Evolutionary conservation across 257 asterid species (phyloP).

Genomic region (Orobanche coerulescens): DNA sequence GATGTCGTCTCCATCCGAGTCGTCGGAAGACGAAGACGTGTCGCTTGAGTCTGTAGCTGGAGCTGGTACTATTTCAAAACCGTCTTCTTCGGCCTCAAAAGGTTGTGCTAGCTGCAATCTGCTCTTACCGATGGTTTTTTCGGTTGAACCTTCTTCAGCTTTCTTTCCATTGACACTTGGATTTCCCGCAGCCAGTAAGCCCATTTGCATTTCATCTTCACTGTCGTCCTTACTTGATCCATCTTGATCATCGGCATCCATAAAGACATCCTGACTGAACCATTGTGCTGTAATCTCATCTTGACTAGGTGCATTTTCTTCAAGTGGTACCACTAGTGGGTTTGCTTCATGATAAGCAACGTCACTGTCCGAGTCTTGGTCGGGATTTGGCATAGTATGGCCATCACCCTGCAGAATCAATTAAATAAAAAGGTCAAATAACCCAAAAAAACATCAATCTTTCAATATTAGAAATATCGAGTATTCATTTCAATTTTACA

Average conservation of each 20-base stretch:
- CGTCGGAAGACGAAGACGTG: slow-evolving; percentile 43
- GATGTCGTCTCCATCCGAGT: slow-evolving; percentile 44
- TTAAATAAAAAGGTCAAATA: background rate
- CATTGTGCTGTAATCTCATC: slow-evolving; percentile 77
- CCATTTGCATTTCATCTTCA: slow-evolving; percentile 66
- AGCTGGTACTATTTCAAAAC: slow-evolving; percentile 79
- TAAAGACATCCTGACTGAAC: slow-evolving; percentile 89
- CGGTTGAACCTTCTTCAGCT: slow-evolving; percentile 20
- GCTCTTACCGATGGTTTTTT: slow-evolving; percentile 16
- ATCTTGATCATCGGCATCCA: slow-evolving; percentile 52
- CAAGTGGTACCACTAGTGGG: slow-evolving; percentile 73
- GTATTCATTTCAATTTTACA: no score
- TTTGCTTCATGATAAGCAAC: slow-evolving; percentile 45
- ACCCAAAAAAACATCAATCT: background rate
- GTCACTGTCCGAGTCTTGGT: slow-evolving; percentile 67
- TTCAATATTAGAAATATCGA: background rate
- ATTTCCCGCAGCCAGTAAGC: background rate
- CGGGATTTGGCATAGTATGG: slow-evolving; percentile 35
- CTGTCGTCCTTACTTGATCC: slow-evolving; percentile 40
- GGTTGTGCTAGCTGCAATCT: background rate
- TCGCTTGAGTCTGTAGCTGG: slow-evolving; percentile 70
- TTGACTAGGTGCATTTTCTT: slow-evolving; percentile 56
- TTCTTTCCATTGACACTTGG: slow-evolving; percentile 13
- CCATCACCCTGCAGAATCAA: slow-evolving; percentile 43
- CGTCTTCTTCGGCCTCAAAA: slow-evolving; percentile 27